A percentile compares a stretch with the other conserved stretches of the same genome.
Evolutionary conservation across 192 early-diverging fungal species (phyloP).

Genomic region (Podila epicladia): DNA sequence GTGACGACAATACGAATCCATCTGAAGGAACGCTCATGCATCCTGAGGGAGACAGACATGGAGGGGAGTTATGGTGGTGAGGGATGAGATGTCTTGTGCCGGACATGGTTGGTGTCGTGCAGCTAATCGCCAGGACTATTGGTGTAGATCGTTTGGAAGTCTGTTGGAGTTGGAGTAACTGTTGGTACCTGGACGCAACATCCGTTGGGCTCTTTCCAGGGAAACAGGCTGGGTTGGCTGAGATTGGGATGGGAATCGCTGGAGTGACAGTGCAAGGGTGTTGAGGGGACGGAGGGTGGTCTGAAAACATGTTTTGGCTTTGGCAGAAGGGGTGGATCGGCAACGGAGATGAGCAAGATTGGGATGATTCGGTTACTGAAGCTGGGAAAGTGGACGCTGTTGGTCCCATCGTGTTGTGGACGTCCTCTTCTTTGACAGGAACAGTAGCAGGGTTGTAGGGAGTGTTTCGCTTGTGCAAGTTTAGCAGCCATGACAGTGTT

Average conservation of each 20-base stretch:
- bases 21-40: background rate
- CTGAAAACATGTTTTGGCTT: background rate
- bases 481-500: slow-evolving; percentile 11
- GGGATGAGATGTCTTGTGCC: slow-evolving; percentile 15
- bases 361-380: background rate
- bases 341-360: background rate
- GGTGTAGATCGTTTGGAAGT: slow-evolving; percentile 10
- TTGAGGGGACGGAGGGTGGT: background rate
- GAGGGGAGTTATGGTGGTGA: slow-evolving; percentile 16
- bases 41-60: background rate
- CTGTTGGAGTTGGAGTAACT: slow-evolving; percentile 27
- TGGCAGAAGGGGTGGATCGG: background rate
- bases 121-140: no score
- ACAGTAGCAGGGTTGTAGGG: background rate
- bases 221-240: slow-evolving; percentile 34
- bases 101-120: background rate
- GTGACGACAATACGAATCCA: background rate
- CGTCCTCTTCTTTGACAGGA: background rate
- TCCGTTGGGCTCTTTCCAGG: slow-evolving; percentile 27
- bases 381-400: background rate
- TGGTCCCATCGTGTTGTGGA: background rate
- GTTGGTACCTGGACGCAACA: slow-evolving; percentile 19
- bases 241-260: background rate
- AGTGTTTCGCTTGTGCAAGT: slow-evolving; percentile 3
- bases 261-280: background rate